A percentile compares a stretch with the other conserved stretches of the same genome.
Conservation (phyloP, 257 asterid species). For the Jacaranda copaia region DNA sequence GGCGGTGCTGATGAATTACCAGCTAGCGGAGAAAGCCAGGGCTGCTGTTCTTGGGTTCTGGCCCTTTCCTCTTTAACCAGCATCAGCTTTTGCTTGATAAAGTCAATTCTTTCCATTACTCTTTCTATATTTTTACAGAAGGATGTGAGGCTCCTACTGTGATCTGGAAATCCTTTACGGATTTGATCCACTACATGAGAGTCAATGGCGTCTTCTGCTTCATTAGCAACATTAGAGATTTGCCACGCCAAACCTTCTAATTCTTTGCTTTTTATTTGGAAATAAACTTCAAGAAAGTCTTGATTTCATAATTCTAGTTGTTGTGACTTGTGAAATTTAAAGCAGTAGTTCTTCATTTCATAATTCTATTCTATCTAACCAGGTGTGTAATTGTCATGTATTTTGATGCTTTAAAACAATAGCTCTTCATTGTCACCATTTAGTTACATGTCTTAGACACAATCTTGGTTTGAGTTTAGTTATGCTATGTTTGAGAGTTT, state of each 20-base stretch:
- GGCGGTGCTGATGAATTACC: neutral
- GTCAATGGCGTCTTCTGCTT: neutral
- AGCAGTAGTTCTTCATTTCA: too few species aligned
- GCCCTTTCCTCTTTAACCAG: neutral
- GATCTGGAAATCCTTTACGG: too few species aligned
- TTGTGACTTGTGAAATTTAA: too few species aligned
- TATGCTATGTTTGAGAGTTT: too few species aligned
- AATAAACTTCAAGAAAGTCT: neutral
- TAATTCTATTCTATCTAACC: too few species aligned
- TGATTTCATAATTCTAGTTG: too few species aligned
- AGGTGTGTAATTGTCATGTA: too few species aligned
- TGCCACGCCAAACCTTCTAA: neutral
- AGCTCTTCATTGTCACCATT: too few species aligned
- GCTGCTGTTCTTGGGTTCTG: neutral
- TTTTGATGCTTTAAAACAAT: too few species aligned
- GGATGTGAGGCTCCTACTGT: neutral
- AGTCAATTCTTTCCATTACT: neutral
- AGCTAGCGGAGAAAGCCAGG: neutral
- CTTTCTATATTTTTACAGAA: neutral
- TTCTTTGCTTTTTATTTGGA: neutral
- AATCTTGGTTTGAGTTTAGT: too few species aligned
- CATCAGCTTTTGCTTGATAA: neutral
- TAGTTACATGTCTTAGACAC: too few species aligned
- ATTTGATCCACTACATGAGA: too few species aligned
- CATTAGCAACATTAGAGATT: neutral